A percentile compares a stretch with the other conserved stretches of the same genome.
phyloP scores from a whole-genome alignment of 768 basidiomycete species.

The Gautieria morchelliformis region DNA sequence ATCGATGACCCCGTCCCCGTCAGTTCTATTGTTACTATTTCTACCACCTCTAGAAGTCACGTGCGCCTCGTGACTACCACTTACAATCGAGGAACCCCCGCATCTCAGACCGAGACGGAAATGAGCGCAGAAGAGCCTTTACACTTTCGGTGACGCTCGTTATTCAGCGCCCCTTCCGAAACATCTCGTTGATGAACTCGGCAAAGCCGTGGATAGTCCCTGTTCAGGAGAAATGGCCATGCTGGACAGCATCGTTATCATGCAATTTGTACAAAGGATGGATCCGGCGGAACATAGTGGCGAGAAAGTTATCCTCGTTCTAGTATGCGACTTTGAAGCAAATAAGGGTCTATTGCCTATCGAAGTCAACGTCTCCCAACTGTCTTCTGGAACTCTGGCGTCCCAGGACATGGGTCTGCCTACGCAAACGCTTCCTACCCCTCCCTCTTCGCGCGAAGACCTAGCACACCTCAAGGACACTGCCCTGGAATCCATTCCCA shows the following conservation, averaged over 20 bases:
- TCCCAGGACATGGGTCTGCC: neutral
- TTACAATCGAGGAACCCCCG: neutral
- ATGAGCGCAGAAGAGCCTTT: neutral
- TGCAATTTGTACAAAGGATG: neutral
- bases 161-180: slow-evolving; percentile 1
- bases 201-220: neutral
- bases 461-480: neutral
- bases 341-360: neutral
- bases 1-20: neutral
- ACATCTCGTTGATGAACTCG: neutral
- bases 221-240: neutral
- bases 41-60: neutral
- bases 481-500: neutral
- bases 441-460: neutral
- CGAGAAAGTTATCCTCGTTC: neutral
- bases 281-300: neutral
- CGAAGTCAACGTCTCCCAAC: neutral
- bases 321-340: neutral
- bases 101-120: neutral
- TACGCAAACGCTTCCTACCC: neutral
- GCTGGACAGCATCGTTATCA: neutral
- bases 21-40: slow-evolving; percentile 1
- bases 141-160: neutral
- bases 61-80: neutral
- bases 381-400: neutral